Evolutionary conservation across 2,329 filamentous ascomycete species (phyloP).

Genomic region (Ophiocordyceps robertsii): DNA sequence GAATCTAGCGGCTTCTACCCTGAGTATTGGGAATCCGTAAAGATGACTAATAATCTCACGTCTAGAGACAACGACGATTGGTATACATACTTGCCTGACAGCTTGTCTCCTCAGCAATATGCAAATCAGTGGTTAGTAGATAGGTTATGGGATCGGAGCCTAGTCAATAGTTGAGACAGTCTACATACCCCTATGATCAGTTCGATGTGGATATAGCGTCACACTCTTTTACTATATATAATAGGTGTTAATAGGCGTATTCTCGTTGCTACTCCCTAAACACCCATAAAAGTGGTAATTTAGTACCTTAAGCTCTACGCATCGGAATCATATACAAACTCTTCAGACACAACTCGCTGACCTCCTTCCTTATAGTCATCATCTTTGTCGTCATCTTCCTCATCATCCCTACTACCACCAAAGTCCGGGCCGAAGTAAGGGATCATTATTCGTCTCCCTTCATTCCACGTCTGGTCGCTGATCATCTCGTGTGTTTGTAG

Average conservation of each 20-base stretch:
- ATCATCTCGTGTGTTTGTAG: neutral
- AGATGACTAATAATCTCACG: slow-evolving; percentile 7
- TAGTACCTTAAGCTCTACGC: neutral
- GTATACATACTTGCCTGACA: slow-evolving; percentile 4
- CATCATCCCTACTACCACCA: neutral
- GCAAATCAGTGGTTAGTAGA: slow-evolving; percentile 1
- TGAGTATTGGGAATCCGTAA: slow-evolving; percentile 8
- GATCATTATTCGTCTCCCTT: neutral
- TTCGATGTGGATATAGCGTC: neutral
- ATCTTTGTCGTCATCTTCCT: neutral
- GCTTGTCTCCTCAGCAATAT: neutral
- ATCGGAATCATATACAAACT: neutral
- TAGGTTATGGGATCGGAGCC: slow-evolving; percentile 1
- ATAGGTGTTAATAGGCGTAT: no score
- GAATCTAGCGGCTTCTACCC: slow-evolving; percentile 8
- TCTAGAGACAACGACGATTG: slow-evolving; percentile 3
- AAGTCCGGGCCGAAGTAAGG: neutral
- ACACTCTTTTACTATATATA: neutral
- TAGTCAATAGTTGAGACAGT: neutral
- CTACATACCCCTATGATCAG: neutral
- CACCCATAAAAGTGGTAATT: neutral
- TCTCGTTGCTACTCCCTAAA: neutral
- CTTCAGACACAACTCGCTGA: neutral
- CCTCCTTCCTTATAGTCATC: neutral
- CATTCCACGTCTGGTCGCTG: neutral